These are phyloP conservation scores for Phytophthora sp. DNA, from an alignment of 352 stramenopile species.

Conservation along the genomic window DNA sequence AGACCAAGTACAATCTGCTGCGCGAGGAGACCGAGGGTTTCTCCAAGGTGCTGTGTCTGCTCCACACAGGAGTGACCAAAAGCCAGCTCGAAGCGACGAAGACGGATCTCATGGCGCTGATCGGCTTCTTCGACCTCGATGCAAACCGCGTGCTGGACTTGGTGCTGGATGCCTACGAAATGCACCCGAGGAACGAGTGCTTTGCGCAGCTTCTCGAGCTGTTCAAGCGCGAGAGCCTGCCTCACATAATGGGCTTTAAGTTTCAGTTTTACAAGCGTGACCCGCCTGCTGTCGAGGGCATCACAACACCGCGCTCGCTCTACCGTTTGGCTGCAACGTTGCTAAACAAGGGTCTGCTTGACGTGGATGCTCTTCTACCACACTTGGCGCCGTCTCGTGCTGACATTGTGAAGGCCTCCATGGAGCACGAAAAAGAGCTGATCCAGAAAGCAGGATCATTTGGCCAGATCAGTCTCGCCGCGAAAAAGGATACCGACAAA, in stretches of 20 bases:
- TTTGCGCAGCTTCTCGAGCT: slow-evolving; percentile 71
- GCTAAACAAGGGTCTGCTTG: slow-evolving; percentile 79
- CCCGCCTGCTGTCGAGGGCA: slow-evolving; percentile 30
- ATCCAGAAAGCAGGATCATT: slow-evolving; percentile 62
- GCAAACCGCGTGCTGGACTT: slow-evolving; percentile 96
- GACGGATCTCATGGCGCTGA: slow-evolving; percentile 77
- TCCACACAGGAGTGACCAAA: slow-evolving; percentile 74
- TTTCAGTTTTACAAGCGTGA: slow-evolving; percentile 90
- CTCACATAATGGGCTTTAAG: slow-evolving; percentile 94
- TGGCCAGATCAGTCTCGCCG: slow-evolving; percentile 77
- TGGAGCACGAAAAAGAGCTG: slow-evolving; percentile 59
- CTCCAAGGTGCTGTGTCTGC: slow-evolving; percentile 90
- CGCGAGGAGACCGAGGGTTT: slow-evolving; percentile 97
- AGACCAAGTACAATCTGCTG: slow-evolving; percentile 97
- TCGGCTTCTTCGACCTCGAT: slow-evolving; percentile 96
- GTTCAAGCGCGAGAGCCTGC: slow-evolving; percentile 84
- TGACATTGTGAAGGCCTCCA: slow-evolving; percentile 52
- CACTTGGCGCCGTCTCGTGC: slow-evolving; percentile 77
- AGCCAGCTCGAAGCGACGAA: slow-evolving; percentile 70
- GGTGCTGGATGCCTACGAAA: slow-evolving; percentile 93
- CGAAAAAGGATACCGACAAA: slow-evolving; percentile 56
- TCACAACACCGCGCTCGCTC: slow-evolving; percentile 69
- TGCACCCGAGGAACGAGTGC: slow-evolving; percentile 78
- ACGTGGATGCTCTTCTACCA: slow-evolving; percentile 78
- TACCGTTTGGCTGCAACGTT: slow-evolving; percentile 90